Percentiles rank a stretch among this genome's conserved stretches.
phyloP scores from a whole-genome alignment of 2,329 filamentous ascomycete species.

The Fusarium dimerum region DNA sequence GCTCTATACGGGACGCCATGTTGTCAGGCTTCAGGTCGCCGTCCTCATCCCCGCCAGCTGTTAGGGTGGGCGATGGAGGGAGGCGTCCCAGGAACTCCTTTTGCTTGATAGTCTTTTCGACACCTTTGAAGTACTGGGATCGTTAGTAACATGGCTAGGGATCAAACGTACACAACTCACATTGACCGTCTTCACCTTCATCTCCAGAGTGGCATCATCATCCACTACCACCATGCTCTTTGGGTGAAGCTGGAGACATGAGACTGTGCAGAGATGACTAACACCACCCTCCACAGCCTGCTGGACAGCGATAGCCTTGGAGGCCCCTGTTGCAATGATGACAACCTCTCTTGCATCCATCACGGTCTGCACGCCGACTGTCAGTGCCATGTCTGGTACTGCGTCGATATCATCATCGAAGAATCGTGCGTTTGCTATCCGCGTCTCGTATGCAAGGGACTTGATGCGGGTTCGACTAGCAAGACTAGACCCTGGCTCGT shows the following conservation, averaged over 20 bases:
- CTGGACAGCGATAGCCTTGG: conserved; percentile 72
- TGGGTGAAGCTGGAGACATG: conserved; percentile 70
- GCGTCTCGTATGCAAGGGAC: conserved; percentile 76
- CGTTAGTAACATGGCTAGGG: not conserved
- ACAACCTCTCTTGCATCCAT: conserved; percentile 63
- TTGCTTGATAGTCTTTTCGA: too few species aligned
- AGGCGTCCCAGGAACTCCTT: too few species aligned
- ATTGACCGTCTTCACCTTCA: conserved; percentile 66
- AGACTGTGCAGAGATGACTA: conserved; percentile 81
- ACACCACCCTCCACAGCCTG: conserved; percentile 73
- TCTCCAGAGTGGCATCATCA: conserved; percentile 66
- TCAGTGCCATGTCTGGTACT: conserved; percentile 22
- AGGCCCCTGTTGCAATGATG: conserved; percentile 71
- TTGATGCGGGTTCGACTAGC: conserved; percentile 72
- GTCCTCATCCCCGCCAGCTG: too few species aligned
- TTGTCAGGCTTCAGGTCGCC: too few species aligned
- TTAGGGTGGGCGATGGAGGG: too few species aligned
- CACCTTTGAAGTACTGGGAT: not conserved
- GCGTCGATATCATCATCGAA: conserved; percentile 16
- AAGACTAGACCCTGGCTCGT: conserved; percentile 74
- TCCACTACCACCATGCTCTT: conserved; percentile 77
- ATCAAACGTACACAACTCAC: conserved; percentile 17
- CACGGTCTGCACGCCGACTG: conserved; percentile 39
- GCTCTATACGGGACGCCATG: too few species aligned
- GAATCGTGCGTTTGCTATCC: conserved; percentile 73